phyloP scores from a whole-genome alignment of 1,139 yeast genomes.

The Debaryomyces robertsiae region DNA sequence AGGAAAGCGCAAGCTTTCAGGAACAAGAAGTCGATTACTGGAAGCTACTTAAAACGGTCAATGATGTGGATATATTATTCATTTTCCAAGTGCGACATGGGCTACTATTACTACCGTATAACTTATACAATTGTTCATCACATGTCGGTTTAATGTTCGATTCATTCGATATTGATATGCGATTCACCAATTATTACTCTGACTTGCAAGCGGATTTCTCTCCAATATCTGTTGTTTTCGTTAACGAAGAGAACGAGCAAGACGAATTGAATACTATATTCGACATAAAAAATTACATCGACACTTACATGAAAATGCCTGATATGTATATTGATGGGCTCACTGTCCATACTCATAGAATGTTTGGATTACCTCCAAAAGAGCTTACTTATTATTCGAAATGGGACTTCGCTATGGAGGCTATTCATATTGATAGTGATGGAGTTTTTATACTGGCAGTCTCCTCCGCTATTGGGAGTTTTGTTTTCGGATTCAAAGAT shows the following conservation, averaged over 20 bases:
- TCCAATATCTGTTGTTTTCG: constrained; percentile 43
- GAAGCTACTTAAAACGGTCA: constrained; percentile 54
- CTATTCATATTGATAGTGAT: constrained; percentile 54
- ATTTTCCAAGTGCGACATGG: constrained; percentile 73
- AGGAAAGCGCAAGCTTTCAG: constrained; percentile 11
- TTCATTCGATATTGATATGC: constrained; percentile 69
- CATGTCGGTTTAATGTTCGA: constrained; percentile 68
- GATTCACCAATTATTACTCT: constrained; percentile 93
- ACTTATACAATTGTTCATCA: constrained; percentile 65
- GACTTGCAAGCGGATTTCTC: constrained; percentile 67
- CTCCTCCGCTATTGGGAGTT: constrained; percentile 42
- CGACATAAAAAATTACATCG: constrained; percentile 29
- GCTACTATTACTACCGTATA: constrained; percentile 68
- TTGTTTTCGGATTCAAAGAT: constrained; percentile 69
- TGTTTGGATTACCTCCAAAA: constrained; percentile 88
- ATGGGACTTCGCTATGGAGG: constrained; percentile 81
- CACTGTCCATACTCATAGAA: constrained; percentile 78
- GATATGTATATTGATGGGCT: constrained; percentile 63
- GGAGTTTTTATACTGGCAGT: constrained; percentile 52
- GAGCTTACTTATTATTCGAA: constrained; percentile 88
- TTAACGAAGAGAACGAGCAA: constrained; percentile 21
- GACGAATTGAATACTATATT: constrained; percentile 25
- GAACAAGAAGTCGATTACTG: constrained; percentile 33
- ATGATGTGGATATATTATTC: constrained; percentile 77
- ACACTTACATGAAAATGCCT: constrained; percentile 20